These are phyloP conservation scores for Thraustochytrium striatum DNA, from an alignment of 352 stramenopile species.

Conservation along the genomic window DNA sequence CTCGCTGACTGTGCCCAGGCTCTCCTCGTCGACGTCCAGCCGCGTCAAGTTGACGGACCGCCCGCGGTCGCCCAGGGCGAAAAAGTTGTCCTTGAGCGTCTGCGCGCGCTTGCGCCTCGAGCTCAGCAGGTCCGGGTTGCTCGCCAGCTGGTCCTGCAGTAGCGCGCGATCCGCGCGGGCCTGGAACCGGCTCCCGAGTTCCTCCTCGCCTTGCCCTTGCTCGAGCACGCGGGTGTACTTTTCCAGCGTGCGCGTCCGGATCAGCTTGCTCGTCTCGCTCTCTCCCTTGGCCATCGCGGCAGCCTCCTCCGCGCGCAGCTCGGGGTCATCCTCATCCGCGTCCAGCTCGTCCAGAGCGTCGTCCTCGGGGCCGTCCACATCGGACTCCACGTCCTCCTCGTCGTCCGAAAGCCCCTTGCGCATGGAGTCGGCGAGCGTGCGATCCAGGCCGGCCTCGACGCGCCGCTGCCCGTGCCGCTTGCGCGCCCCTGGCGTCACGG, in stretches of 20 bases:
- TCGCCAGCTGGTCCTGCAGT: not conserved
- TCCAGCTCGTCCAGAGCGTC: not conserved
- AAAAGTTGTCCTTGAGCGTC: not conserved
- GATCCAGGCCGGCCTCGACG: not conserved
- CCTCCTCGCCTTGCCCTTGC: not conserved
- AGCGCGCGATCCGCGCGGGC: not conserved
- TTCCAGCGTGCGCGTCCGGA: not conserved
- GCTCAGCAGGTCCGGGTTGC: not conserved
- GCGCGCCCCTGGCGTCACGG: not conserved
- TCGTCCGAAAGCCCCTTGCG: not conserved
- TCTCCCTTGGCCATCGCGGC: not conserved
- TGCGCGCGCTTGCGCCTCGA: not conserved
- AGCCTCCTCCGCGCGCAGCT: not conserved
- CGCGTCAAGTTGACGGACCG: not conserved
- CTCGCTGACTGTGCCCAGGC: not conserved
- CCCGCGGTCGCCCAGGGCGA: not conserved
- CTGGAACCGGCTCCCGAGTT: not conserved
- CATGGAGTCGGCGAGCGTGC: not conserved
- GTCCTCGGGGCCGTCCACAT: constrained; percentile 12
- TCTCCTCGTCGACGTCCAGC: not conserved
- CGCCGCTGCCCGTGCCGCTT: not conserved
- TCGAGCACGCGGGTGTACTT: not conserved
- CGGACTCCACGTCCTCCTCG: not conserved
- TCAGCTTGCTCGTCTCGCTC: not conserved
- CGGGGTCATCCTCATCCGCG: not conserved